Evolutionary conservation across 1,284 basidiomycete genomes (phyloP).

Genomic region (Anthracocystis setariae): DNA sequence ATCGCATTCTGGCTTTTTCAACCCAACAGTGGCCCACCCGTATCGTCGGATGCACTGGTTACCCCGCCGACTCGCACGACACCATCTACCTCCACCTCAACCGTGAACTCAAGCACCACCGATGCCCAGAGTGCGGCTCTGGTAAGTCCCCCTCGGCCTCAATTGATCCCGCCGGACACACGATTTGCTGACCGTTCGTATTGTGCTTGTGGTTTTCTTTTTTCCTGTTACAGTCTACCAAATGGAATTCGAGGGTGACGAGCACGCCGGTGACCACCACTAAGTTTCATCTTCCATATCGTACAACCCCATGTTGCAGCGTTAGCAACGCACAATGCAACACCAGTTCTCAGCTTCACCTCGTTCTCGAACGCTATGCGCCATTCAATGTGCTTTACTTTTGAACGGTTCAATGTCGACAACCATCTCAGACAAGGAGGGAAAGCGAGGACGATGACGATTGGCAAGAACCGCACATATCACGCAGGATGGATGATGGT

Average conservation of each 20-base stretch:
- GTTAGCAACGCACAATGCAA: constrained; percentile 26
- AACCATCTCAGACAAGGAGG: too few relatives aligned
- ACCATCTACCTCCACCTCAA: constrained; percentile 64
- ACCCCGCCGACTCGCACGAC: constrained; percentile 66
- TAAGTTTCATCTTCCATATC: constrained; percentile 15
- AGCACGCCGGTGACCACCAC: constrained; percentile 54
- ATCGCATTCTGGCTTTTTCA: neutral
- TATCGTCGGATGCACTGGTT: constrained; percentile 65
- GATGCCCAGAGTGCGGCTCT: constrained; percentile 66
- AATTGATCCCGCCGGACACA: too few relatives aligned
- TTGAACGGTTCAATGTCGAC: too few relatives aligned
- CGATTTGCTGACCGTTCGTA: too few relatives aligned
- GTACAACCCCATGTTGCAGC: constrained; percentile 13
- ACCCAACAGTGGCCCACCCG: constrained; percentile 56
- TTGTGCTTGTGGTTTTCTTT: too few relatives aligned
- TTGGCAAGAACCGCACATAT: too few relatives aligned
- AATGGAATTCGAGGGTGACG: constrained; percentile 56
- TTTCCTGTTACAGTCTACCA: constrained; percentile 60
- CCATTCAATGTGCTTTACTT: too few relatives aligned
- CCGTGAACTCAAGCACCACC: constrained; percentile 56
- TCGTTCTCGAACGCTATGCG: too few relatives aligned
- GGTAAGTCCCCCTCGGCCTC: constrained; percentile 47
- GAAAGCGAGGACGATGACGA: too few relatives aligned
- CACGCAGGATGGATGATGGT: too few relatives aligned
- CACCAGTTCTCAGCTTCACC: constrained; percentile 20